A percentile compares a stretch with the other conserved stretches of the same genome.
Evolutionary conservation across 2,329 filamentous ascomycete species (phyloP).

Genomic region (Sporothrix euskadiensis): DNA sequence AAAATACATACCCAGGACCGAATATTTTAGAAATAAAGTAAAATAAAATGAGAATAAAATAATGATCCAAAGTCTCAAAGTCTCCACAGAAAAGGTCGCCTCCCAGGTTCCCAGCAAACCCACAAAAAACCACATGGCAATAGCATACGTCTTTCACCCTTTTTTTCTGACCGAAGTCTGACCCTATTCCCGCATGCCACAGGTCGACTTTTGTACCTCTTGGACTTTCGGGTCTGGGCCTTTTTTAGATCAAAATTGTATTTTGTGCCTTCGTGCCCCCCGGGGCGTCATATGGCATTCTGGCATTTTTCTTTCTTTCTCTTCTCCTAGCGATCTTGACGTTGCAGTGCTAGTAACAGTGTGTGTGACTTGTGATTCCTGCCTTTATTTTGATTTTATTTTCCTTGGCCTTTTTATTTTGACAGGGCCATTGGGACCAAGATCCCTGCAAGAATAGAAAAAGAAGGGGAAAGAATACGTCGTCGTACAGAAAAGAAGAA

Average conservation of each 20-base stretch:
- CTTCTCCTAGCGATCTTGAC: too few relatives aligned
- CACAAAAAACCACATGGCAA: conserved; percentile 25
- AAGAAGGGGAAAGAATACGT: not conserved
- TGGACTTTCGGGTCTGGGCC: not conserved
- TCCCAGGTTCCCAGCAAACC: not conserved
- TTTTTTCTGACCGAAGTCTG: not conserved
- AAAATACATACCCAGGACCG: not conserved
- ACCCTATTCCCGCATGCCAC: not conserved
- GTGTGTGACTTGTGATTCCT: not conserved
- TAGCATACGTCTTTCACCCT: not conserved
- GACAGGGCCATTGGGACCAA: not conserved
- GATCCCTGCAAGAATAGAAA: not conserved
- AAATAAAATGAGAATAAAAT: too few relatives aligned
- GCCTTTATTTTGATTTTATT: not conserved
- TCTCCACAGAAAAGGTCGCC: conserved; percentile 10
- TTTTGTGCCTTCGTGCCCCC: not conserved
- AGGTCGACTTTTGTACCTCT: not conserved
- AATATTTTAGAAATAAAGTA: not conserved
- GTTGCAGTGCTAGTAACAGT: not conserved
- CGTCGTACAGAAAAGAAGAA: not conserved
- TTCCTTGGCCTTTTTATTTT: not conserved
- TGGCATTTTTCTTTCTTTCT: not conserved
- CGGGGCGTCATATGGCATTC: not conserved
- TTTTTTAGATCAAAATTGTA: not conserved
- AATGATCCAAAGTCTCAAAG: not conserved